A percentile compares a stretch with the other conserved stretches of the same genome.
Evolutionary conservation across 345 rosid species (phyloP).

Genomic region (Gynandropsis gynandra): DNA sequence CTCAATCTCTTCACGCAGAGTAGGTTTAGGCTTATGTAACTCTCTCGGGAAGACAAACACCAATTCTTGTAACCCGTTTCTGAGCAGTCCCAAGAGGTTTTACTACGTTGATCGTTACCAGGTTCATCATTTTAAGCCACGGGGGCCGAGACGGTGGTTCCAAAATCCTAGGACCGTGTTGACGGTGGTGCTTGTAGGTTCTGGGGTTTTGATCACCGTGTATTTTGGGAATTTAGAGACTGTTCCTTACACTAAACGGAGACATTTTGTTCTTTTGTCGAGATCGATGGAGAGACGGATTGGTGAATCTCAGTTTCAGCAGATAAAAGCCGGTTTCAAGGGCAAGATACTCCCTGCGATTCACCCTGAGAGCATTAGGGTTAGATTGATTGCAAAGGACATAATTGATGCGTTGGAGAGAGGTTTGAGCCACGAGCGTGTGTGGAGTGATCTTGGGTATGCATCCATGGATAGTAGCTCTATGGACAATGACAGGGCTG

Average conservation of each 20-base stretch:
- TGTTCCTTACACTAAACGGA: constrained; percentile 77
- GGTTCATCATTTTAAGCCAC: constrained; percentile 61
- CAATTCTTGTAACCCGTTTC: constrained; percentile 20
- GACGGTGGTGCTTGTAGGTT: constrained; percentile 46
- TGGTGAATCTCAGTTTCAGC: constrained; percentile 64
- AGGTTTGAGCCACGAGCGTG: constrained; percentile 64
- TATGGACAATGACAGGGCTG: constrained; percentile 33
- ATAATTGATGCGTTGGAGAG: constrained; percentile 70
- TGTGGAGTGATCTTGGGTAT: constrained; percentile 70
- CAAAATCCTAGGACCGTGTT: constrained; percentile 52
- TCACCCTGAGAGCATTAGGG: constrained; percentile 78
- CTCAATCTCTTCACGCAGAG: constrained; percentile 25
- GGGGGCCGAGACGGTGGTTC: constrained; percentile 62
- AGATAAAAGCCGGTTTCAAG: constrained; percentile 45
- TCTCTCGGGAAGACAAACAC: too few relatives aligned
- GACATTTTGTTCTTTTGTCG: constrained; percentile 69
- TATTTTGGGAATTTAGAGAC: constrained; percentile 71
- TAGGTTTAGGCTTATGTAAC: constrained; percentile 19
- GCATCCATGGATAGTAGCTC: constrained; percentile 27
- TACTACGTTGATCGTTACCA: constrained; percentile 65
- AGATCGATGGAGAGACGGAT: constrained; percentile 51
- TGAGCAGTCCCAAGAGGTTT: constrained; percentile 35
- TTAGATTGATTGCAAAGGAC: constrained; percentile 60
- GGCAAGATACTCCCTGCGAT: constrained; percentile 70
- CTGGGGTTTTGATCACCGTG: constrained; percentile 49